Conservation (phyloP, 768 basidiomycete species). For the Russula lepida region DNA sequence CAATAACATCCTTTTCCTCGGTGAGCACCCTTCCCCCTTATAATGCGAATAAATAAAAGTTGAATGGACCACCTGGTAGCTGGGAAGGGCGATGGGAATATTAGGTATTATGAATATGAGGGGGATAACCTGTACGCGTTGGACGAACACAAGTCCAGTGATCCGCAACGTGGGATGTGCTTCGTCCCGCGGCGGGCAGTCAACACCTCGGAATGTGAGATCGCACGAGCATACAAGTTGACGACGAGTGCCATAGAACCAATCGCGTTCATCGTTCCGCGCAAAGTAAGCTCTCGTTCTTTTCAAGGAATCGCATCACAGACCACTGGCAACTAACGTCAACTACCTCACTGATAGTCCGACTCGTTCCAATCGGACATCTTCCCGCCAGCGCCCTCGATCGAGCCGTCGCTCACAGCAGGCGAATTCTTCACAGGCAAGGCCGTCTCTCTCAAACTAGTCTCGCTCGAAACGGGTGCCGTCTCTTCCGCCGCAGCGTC, state of each 20-base stretch:
- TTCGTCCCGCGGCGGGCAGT: conserved; percentile 91
- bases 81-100: conserved; percentile 71
- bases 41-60: not conserved
- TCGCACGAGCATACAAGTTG: conserved; percentile 90
- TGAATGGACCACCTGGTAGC: not conserved
- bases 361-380: conserved; percentile 98
- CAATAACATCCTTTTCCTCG: conserved; percentile 83
- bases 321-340: too few species aligned
- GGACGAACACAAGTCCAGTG: conserved; percentile 78
- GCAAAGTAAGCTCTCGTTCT: conserved; percentile 49
- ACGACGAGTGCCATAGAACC: conserved; percentile 69
- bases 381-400: conserved; percentile 83
- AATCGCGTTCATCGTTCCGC: conserved; percentile 90
- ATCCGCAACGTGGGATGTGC: conserved; percentile 95
- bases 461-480: conserved; percentile 67
- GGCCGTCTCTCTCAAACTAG: conserved; percentile 62
- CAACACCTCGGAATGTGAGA: conserved; percentile 87
- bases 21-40: conserved; percentile 29
- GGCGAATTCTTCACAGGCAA: conserved; percentile 87
- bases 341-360: conserved; percentile 40
- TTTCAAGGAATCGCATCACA: not conserved
- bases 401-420: conserved; percentile 71
- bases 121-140: conserved; percentile 69
- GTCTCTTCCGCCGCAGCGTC: conserved; percentile 29
- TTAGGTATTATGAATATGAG: conserved; percentile 96